Evolutionary conservation across 2,329 filamentous ascomycete species (phyloP).

Genomic region (Graphiopsis chlorocephala): DNA sequence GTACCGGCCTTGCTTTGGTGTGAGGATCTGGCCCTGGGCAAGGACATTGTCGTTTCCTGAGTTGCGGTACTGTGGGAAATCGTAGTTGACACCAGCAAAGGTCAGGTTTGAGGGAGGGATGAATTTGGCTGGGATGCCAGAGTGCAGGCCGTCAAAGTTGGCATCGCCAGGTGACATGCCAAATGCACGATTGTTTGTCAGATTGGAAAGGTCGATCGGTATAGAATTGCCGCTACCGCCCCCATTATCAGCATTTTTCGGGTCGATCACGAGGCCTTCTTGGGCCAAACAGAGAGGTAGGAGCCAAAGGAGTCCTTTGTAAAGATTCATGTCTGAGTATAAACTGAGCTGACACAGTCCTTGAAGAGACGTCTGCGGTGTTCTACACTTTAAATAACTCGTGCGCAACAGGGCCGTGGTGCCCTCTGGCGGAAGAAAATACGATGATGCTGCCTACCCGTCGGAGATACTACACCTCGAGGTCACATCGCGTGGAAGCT

Average conservation of each 20-base stretch:
- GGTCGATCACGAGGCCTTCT: slow-evolving; percentile 30
- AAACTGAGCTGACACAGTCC: not conserved
- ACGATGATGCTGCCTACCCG: not conserved
- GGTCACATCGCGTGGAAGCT: slow-evolving; percentile 14
- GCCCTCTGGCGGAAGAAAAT: not conserved
- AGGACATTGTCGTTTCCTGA: slow-evolving; percentile 41
- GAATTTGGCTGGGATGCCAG: slow-evolving; percentile 39
- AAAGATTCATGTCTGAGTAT: not conserved
- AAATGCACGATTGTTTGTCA: slow-evolving; percentile 39
- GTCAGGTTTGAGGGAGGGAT: slow-evolving; percentile 36
- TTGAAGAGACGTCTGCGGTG: not conserved
- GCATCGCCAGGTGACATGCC: slow-evolving; percentile 37
- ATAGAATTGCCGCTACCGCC: slow-evolving; percentile 23
- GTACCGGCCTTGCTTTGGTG: slow-evolving; percentile 34
- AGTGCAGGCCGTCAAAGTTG: slow-evolving; percentile 36
- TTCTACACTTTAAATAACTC: not conserved
- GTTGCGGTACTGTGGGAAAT: slow-evolving; percentile 37
- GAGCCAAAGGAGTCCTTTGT: not conserved
- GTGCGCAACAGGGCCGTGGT: not conserved
- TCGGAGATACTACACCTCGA: not conserved
- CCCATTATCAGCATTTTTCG: slow-evolving; percentile 26
- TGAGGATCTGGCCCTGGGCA: slow-evolving; percentile 36
- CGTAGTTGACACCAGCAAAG: slow-evolving; percentile 39
- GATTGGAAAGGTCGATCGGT: slow-evolving; percentile 26
- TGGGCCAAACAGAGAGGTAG: slow-evolving; percentile 18